Conservation (phyloP, 1,284 basidiomycete genomes). For the Calocybe gambosa region DNA sequence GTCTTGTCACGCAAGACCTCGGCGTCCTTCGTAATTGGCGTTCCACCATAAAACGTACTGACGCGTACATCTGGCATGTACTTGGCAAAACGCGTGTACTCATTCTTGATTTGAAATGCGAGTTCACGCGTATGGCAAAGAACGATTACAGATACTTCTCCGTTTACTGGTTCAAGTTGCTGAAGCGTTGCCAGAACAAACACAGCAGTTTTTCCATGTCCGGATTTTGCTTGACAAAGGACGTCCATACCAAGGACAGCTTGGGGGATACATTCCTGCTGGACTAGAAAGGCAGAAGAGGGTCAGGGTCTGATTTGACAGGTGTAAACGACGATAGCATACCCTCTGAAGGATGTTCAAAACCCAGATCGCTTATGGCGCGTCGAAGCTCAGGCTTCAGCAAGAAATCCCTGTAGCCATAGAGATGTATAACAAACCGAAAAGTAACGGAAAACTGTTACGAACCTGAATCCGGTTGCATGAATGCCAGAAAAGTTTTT, state of each 20-base stretch:
- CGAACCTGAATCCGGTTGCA: slow-evolving; percentile 88
- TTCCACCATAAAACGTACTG: slow-evolving; percentile 97
- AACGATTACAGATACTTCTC: slow-evolving; percentile 96
- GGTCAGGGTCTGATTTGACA: neutral
- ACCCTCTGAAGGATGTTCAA: slow-evolving; percentile 99
- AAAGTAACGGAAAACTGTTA: slow-evolving; percentile 8
- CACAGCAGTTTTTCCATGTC: slow-evolving; percentile 99
- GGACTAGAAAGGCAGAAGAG: slow-evolving; percentile 53
- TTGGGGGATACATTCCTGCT: slow-evolving; percentile 99
- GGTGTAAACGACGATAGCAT: slow-evolving; percentile 17
- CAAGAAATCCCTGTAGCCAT: slow-evolving; percentile 77
- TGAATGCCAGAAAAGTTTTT: slow-evolving; percentile 98
- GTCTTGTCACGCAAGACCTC: slow-evolving; percentile 94
- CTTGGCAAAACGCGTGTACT: slow-evolving; percentile 98
- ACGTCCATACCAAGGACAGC: slow-evolving; percentile 99
- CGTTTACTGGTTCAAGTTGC: slow-evolving; percentile 97
- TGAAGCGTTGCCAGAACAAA: slow-evolving; percentile 98
- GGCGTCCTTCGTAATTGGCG: slow-evolving; percentile 89
- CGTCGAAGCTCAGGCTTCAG: slow-evolving; percentile 96
- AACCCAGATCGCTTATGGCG: slow-evolving; percentile 97
- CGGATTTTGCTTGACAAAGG: slow-evolving; percentile 99
- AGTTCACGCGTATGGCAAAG: slow-evolving; percentile 99
- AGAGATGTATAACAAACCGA: slow-evolving; percentile 9
- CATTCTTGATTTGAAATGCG: slow-evolving; percentile 99
- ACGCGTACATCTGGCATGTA: slow-evolving; percentile 99